Evolutionary conservation across 306 rosid species (phyloP), one percentile per base, ranked within the genome.

Genomic region (Vachellia pachyceras): DNA sequence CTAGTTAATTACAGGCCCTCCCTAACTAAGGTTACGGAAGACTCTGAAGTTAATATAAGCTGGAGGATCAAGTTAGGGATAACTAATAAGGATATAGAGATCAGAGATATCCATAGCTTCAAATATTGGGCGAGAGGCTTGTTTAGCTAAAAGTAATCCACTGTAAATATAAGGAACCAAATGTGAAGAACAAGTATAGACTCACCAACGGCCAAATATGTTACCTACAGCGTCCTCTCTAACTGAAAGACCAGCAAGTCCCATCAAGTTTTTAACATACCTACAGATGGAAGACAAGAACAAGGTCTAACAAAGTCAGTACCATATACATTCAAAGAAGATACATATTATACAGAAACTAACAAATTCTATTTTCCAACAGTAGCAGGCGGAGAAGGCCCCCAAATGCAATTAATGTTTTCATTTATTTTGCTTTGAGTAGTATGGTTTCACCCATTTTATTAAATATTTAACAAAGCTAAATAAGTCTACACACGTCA

Each of bases 181-280:
- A 9, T 18, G 44, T 29, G 64, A 80, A 54, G 57, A 82, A 71
- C 29, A 74, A 68, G 7, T 41, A n/a, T 7, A 50, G 73, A 89
- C 97, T 89, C 81, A 93, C 98, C 97, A 95, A 42, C 91, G 90
- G 60, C 98, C 98, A 79, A 93, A 95, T 72, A 95, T 90, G 91
- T 95, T 95, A 67, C 99, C 99, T 61, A 93, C 93, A 25, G 98
- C 92, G 76, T 95, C 99, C 90, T 95, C 99, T 85, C 98, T 88
- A 37, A 95, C 97, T 35, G 89, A 91, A 40, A 95, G 87, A 68
- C 97, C 97, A 84, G 99, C 91, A 44, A 85, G 87, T 35, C 91
- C 84, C 99, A 95, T 93, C 85, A 91, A 83, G 76, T 86, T 82
- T 85, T 91, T 95, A 5, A 91, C 92, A 83, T 87, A 95, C 87